Conservation (phyloP, 2,329 filamentous ascomycete genomes). For the Harringtonia lauricola region DNA sequence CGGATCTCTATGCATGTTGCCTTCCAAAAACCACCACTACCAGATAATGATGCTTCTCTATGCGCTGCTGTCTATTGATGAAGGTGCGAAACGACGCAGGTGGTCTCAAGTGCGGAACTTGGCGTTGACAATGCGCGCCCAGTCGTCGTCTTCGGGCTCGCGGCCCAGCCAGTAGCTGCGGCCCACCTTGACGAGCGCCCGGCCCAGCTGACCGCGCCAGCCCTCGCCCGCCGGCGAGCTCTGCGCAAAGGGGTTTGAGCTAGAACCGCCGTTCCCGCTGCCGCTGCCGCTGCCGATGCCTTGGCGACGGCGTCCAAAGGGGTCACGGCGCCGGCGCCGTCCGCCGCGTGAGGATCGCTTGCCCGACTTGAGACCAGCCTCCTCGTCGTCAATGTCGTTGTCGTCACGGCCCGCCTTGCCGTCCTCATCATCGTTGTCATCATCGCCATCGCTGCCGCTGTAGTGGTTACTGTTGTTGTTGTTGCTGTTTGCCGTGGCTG, state of each 20-base stretch:
- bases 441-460: slow-evolving; percentile 21
- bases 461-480: slow-evolving; percentile 23
- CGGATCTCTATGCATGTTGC: not conserved
- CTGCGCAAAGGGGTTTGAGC: slow-evolving; percentile 60
- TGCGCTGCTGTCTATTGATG: no score
- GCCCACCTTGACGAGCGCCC: slow-evolving; percentile 64
- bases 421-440: slow-evolving; percentile 18
- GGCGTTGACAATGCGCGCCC: slow-evolving; percentile 49
- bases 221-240: slow-evolving; percentile 66
- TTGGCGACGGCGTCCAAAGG: not conserved
- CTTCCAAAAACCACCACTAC: not conserved
- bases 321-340: slow-evolving; percentile 9
- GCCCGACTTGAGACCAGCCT: slow-evolving; percentile 7
- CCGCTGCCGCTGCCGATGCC: slow-evolving; percentile 22
- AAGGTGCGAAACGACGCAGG: no score
- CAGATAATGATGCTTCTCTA: no score
- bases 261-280: no score
- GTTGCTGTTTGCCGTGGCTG: slow-evolving; percentile 18
- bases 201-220: slow-evolving; percentile 68
- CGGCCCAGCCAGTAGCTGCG: slow-evolving; percentile 71
- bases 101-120: no score
- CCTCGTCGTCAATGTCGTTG: slow-evolving; percentile 24
- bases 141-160: slow-evolving; percentile 51
- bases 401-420: slow-evolving; percentile 18
- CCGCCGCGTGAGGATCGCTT: slow-evolving; percentile 4